Base-by-base conservation (phyloP, 768 basidiomycete species). In the Lactifluus subvellereus region DNA sequence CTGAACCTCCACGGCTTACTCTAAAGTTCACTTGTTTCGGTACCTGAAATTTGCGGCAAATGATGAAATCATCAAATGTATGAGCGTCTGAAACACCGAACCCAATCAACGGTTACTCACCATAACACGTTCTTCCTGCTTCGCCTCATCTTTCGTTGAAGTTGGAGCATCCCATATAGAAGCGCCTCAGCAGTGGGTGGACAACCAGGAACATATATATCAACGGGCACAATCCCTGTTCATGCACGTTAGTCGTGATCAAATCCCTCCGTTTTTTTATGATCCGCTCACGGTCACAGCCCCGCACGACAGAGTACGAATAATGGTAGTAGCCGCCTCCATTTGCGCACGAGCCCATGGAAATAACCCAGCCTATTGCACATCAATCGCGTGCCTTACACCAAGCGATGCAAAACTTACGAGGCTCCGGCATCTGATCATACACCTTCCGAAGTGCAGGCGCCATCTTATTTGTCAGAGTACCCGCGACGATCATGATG, bases 291-390 rank as follows among this genome's bases (percentile, higher is more conserved):
- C 97, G 86, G 79, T 99, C 97, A 74, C 96, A 98, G 16, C 97
- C 97, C 52, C 97, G 87, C 42, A 98, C 97, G 65, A 99, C 97
- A 33, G 95, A 94, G 77, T 99, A 99, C 32, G 96, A 97, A 75
- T 98, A 97, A 77, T 96, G 94, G 75, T 95, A 94, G 78, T 94
- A 95, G 16, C 94, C 94, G 60, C 94, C 94, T 35, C 97, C 97
- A 74, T 98, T 98, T 18, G 97, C 97, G 75, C 97, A 99, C 5
- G 96, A 98, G 51, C 97, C 97, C 97, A 99, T 98, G 30, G 96
- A 98, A 72, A 99, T 90, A 61, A 99, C 97, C 97, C 97, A 99
- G 71, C 96, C 90, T 85, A 60, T 35, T 16, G 18, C 38, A 22
- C 27, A 51, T 65, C 48, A 61, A 45, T n/a, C 42, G 38, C 54